Percentiles rank a stretch among this genome's conserved stretches.
Conservation (phyloP, 441 rosid genomes). For the Erodium chrysanthum region DNA sequence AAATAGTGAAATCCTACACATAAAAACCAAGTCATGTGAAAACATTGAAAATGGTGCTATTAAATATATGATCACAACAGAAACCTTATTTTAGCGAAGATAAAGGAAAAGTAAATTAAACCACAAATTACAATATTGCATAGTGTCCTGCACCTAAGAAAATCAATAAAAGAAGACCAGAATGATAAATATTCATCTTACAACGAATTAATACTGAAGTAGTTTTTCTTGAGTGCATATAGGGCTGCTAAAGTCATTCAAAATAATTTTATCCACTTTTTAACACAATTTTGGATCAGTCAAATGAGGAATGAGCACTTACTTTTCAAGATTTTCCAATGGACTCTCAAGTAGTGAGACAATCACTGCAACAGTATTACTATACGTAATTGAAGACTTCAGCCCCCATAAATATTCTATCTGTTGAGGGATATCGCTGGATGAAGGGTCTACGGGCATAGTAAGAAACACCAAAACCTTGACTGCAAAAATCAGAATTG, state of each 20-base stretch:
- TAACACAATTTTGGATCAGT: not conserved
- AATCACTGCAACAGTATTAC: constrained; percentile 56
- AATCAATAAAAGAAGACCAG: not conserved
- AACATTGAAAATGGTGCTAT: not conserved
- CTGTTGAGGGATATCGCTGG: constrained; percentile 64
- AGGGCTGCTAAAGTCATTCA: not conserved
- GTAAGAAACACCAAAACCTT: constrained; percentile 91
- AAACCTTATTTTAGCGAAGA: not conserved
- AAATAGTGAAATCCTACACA: not conserved
- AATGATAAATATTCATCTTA: not conserved
- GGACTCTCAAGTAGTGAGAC: constrained; percentile 77
- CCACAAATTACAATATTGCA: not conserved
- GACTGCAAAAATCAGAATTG: constrained; percentile 35
- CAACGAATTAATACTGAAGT: not conserved
- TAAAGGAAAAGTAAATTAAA: not conserved
- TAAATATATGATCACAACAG: not conserved
- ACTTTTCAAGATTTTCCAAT: constrained; percentile 71
- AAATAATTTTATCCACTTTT: not conserved
- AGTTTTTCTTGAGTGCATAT: not conserved
- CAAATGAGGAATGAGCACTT: constrained; percentile 12
- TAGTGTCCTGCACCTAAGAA: not conserved
- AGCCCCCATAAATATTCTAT: constrained; percentile 72
- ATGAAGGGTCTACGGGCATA: constrained; percentile 76
- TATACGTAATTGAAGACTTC: constrained; percentile 58
- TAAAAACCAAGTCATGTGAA: not conserved